Conservation (phyloP, 192 early-diverging fungal species). For the Dispira simplex region DNA sequence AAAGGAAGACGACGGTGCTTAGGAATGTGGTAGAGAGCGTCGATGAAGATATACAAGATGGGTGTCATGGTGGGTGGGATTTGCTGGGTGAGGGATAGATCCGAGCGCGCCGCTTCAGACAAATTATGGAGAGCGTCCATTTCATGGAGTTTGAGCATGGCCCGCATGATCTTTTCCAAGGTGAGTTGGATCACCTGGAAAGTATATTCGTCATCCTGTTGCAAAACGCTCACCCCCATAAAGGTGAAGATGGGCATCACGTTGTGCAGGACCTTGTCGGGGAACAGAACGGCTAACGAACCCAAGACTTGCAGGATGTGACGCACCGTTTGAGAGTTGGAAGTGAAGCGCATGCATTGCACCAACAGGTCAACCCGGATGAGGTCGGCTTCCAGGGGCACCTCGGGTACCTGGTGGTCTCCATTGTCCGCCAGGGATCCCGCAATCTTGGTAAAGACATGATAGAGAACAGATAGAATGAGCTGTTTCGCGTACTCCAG, state of each 20-base stretch:
- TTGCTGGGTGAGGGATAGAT: slow-evolving; percentile 11
- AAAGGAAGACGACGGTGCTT: slow-evolving; percentile 78
- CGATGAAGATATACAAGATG: slow-evolving; percentile 80
- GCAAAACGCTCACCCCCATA: slow-evolving; percentile 88
- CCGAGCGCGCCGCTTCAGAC: slow-evolving; percentile 5
- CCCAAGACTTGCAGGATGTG: slow-evolving; percentile 74
- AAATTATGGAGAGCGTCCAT: slow-evolving; percentile 13
- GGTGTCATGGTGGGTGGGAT: slow-evolving; percentile 32
- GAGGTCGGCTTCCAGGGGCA: slow-evolving; percentile 24
- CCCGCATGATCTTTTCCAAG: slow-evolving; percentile 70
- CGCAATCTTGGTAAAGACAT: slow-evolving; percentile 25
- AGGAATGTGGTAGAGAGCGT: slow-evolving; percentile 83
- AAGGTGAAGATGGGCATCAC: slow-evolving; percentile 97
- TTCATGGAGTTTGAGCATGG: slow-evolving; percentile 40
- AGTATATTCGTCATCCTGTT: slow-evolving; percentile 93
- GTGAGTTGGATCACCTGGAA: slow-evolving; percentile 91
- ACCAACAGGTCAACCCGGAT: slow-evolving; percentile 80
- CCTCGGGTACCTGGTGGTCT: slow-evolving; percentile 21
- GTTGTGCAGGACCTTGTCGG: slow-evolving; percentile 75
- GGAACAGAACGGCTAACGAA: slow-evolving; percentile 60
- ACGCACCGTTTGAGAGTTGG: slow-evolving; percentile 93
- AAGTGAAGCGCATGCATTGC: slow-evolving; percentile 70
- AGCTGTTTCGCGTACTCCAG: slow-evolving; percentile 83
- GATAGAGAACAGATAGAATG: slow-evolving; percentile 47
- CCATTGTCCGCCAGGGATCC: slow-evolving; percentile 10